These are phyloP conservation scores for Asterophora lycoperdoides DNA, from an alignment of 768 basidiomycete species.

Conservation along the genomic window DNA sequence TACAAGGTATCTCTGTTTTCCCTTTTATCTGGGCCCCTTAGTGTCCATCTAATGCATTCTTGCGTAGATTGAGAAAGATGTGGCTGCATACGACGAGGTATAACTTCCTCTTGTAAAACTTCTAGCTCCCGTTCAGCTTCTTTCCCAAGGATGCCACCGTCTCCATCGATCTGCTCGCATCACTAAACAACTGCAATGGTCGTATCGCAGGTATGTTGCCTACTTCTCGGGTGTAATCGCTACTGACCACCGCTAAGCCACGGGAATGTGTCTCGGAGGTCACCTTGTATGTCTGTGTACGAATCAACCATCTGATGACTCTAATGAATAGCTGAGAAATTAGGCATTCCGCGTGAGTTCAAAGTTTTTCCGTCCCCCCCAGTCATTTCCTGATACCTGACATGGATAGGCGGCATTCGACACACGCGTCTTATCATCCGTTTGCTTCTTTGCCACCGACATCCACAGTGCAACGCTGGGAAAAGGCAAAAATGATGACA, in stretches of 20 bases:
- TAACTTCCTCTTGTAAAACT: background rate
- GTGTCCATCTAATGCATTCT: constrained; percentile 2
- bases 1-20: constrained; percentile 61
- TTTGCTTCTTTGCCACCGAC: constrained; percentile 96
- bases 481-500: constrained; percentile 78
- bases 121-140: background rate
- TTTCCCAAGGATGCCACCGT: constrained; percentile 66
- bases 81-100: constrained; percentile 88
- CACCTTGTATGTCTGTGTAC: constrained; percentile 63
- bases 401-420: constrained; percentile 78
- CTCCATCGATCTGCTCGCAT: constrained; percentile 68
- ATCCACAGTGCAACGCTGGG: constrained; percentile 87
- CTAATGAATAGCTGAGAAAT: background rate
- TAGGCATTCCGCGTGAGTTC: constrained; percentile 41
- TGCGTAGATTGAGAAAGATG: constrained; percentile 78
- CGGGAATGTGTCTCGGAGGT: constrained; percentile 89
- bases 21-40: background rate
- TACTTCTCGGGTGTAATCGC: constrained; percentile 5
- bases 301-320: background rate
- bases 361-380: background rate
- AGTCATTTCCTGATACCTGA: background rate
- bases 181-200: constrained; percentile 83
- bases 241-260: constrained; percentile 39
- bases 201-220: constrained; percentile 68
- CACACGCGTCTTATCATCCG: constrained; percentile 70